phyloP scores from a whole-genome alignment of 257 asterid species.

The Mentha longifolia region DNA sequence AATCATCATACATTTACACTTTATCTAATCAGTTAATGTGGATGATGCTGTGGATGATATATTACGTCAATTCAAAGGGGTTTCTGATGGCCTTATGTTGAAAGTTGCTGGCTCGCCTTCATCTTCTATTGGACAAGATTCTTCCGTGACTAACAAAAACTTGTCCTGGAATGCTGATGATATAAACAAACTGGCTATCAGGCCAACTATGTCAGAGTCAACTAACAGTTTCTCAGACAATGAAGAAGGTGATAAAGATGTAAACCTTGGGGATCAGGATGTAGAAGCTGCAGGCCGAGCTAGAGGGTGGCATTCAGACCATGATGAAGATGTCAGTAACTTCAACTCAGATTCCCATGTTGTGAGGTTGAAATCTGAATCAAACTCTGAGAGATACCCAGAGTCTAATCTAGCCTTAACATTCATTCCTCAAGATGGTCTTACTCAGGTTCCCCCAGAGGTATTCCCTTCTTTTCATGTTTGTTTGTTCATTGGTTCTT shows the following conservation, averaged over 20 bases:
- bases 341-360: slow-evolving; percentile 48
- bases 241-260: slow-evolving; percentile 80
- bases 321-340: slow-evolving; percentile 54
- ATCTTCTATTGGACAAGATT: slow-evolving; percentile 48
- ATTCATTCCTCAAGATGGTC: slow-evolving; percentile 64
- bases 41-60: slow-evolving; percentile 99
- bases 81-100: slow-evolving; percentile 81
- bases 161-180: slow-evolving; percentile 80
- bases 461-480: slow-evolving; percentile 46
- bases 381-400: slow-evolving; percentile 44
- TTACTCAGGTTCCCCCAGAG: slow-evolving; percentile 89
- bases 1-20: slow-evolving; percentile 19
- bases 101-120: slow-evolving; percentile 74
- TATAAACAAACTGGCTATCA: slow-evolving; percentile 51
- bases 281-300: slow-evolving; percentile 50
- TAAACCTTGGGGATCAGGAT: slow-evolving; percentile 51
- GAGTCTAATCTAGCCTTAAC: slow-evolving; percentile 58
- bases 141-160: slow-evolving; percentile 54
- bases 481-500: slow-evolving; percentile 8
- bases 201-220: slow-evolving; percentile 67
- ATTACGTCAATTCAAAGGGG: slow-evolving; percentile 97
- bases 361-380: slow-evolving; percentile 48
- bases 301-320: slow-evolving; percentile 71
- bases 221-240: slow-evolving; percentile 76
- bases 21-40: slow-evolving; percentile 71